phyloP scores from a whole-genome alignment of 176 grass and related monocot genomes.

The Canna indica region DNA sequence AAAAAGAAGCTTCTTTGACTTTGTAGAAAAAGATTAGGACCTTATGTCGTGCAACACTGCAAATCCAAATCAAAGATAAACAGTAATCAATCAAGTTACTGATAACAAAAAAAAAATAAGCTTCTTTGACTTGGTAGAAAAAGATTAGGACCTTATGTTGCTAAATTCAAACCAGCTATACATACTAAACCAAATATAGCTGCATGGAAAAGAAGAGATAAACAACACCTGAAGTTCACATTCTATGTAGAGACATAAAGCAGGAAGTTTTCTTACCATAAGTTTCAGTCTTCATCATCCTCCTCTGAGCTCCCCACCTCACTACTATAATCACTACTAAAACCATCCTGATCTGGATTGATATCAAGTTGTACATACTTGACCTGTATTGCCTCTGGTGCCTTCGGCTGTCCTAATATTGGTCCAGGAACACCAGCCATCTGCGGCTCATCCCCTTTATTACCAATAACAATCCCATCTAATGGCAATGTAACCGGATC shows the following conservation, averaged over 20 bases:
- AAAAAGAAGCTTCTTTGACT: too few relatives aligned
- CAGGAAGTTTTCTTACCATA: background rate
- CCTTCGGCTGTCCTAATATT: slow-evolving; percentile 16
- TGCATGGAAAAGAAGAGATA: background rate
- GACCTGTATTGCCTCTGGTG: slow-evolving; percentile 45
- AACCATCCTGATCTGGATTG: slow-evolving; percentile 30
- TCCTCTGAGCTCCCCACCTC: slow-evolving; percentile 83
- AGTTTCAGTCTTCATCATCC: slow-evolving; percentile 84
- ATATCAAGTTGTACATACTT: slow-evolving; percentile 71
- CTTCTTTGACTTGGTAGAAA: background rate
- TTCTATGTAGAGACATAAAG: background rate
- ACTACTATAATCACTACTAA: slow-evolving; percentile 84
- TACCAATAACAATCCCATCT: slow-evolving; percentile 31
- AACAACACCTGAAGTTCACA: background rate
- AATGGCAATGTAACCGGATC: slow-evolving; percentile 53
- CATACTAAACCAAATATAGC: background rate
- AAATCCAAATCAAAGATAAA: background rate
- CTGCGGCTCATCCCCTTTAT: slow-evolving; percentile 48
- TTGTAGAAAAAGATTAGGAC: too few relatives aligned
- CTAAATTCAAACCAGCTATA: background rate
- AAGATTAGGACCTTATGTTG: background rate
- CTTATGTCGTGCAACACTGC: background rate
- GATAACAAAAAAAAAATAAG: background rate
- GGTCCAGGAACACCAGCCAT: slow-evolving; percentile 16
- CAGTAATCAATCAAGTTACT: background rate